These are phyloP conservation scores for Porphyrellus cyaneotinctus DNA, from an alignment of 768 basidiomycete species.

Conservation along the genomic window DNA sequence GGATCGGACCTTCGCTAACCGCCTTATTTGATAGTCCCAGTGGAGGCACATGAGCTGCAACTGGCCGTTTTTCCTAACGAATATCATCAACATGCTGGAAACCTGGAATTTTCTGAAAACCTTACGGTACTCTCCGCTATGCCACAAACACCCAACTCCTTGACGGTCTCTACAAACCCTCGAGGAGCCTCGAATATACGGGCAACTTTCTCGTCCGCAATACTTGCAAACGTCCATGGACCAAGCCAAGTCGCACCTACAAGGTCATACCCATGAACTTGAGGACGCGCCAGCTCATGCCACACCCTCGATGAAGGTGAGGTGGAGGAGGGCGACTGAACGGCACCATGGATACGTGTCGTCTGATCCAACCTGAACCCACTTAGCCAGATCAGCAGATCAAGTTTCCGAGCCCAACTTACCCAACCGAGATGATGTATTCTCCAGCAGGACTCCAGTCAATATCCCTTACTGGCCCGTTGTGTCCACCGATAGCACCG, in stretches of 20 bases:
- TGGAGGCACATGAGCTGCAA: slow-evolving; percentile 87
- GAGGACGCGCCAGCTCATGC: slow-evolving; percentile 90
- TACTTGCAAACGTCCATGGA: slow-evolving; percentile 76
- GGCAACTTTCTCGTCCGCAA: slow-evolving; percentile 94
- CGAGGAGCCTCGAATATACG: slow-evolving; percentile 90
- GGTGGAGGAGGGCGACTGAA: slow-evolving; percentile 21
- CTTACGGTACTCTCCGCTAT: slow-evolving; percentile 51
- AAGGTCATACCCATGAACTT: slow-evolving; percentile 95
- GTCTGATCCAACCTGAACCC: slow-evolving; percentile 82
- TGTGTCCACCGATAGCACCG: slow-evolving; percentile 84
- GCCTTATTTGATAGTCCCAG: slow-evolving; percentile 95
- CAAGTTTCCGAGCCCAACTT: slow-evolving; percentile 18
- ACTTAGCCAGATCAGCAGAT: neutral
- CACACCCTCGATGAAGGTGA: slow-evolving; percentile 39
- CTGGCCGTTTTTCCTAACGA: slow-evolving; percentile 56
- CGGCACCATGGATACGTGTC: slow-evolving; percentile 77
- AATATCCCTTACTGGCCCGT: slow-evolving; percentile 70
- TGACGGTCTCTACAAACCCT: slow-evolving; percentile 66
- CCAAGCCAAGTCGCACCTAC: slow-evolving; percentile 74
- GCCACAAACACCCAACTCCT: slow-evolving; percentile 44
- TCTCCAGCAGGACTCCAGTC: slow-evolving; percentile 85
- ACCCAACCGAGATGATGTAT: slow-evolving; percentile 86
- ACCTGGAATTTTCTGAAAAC: neutral
- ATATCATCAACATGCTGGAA: slow-evolving; percentile 3
- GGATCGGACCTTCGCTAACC: slow-evolving; percentile 53